Evolutionary conservation across 176 grass and related monocot genomes (phyloP), one percentile per base, ranked within the genome.

Genomic region (Guadua angustifolia): DNA sequence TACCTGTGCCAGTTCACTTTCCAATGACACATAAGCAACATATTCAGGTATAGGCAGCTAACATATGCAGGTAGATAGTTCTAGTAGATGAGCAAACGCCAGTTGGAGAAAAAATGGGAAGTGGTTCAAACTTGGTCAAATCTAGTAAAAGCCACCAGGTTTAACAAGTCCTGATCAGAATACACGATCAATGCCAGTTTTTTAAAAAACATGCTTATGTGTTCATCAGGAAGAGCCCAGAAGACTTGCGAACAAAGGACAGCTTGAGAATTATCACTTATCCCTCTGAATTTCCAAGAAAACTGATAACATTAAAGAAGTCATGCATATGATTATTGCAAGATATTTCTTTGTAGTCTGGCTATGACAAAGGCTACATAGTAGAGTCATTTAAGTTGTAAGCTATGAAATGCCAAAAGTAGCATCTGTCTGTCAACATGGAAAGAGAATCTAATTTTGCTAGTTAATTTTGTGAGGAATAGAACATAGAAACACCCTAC

Each of bases 61-160:
- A 67, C 7, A 5, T 21, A 67, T 8, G 29, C 64, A 81, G 29
- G 18, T 52, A 66, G 6, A 75, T 52, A 75, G 73, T 58, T 75
- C 33, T 22, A 56, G 39, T 55, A 25, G 58, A 63, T 29, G 25
- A 4, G 1, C 60, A 63, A 63, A 63, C 4, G 13, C 60, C 25
- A 63, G n/a, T 29, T 62, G 22, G 59, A 3, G 9, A 15, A 62
- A 62, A 11, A 62, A 11, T 4, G 59, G 6, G 10, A 13, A 62
- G 9, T 22, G 18, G 10, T 10, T 13, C 24, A 29, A 13, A 18
- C 53, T 56, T 19, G 53, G 53, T 7, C 5, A 62, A 62, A 63
- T 15, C 60, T 63, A 79, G 26, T 50, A 50, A 33, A 51, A 21
- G 49, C 1, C 45, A 66, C 22, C 22, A 62, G 17, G 39, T 32